Conservation (phyloP, 2,329 filamentous ascomycete genomes). For the Fusarium pseudocircinatum region DNA sequence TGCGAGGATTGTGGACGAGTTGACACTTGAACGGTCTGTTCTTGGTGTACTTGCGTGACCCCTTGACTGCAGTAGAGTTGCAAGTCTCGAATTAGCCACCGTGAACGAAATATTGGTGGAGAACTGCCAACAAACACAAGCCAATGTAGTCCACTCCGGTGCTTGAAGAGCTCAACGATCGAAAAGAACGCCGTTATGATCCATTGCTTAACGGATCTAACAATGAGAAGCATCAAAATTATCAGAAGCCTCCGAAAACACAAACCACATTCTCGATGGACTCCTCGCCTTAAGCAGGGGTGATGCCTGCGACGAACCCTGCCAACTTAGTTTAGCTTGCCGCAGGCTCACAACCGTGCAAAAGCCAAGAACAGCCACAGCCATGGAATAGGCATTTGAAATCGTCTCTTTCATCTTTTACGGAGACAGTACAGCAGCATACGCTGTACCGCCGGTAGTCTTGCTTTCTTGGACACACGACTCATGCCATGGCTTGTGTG, state of each 20-base stretch:
- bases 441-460: background rate
- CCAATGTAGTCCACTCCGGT: background rate
- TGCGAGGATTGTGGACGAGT: background rate
- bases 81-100: conserved; percentile 33
- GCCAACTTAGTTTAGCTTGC: conserved; percentile 6
- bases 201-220: background rate
- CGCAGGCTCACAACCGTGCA: conserved; percentile 16
- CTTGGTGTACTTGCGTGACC: conserved; percentile 13
- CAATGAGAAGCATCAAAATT: background rate
- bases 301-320: conserved; percentile 17
- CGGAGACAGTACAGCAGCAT: background rate
- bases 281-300: conserved; percentile 20
- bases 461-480: conserved; percentile 5
- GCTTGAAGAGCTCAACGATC: background rate
- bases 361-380: conserved; percentile 15
- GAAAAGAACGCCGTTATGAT: background rate
- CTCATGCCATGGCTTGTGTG: conserved; percentile 1
- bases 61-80: background rate
- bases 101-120: conserved; percentile 26
- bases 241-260: background rate
- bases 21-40: conserved; percentile 12
- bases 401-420: background rate
- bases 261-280: conserved; percentile 7
- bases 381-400: background rate
- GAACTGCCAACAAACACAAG: background rate